Percentiles rank a stretch among this genome's conserved stretches.
Evolutionary conservation across 202 grass and related monocot species (phyloP).

Genomic region (Zizania palustris): DNA sequence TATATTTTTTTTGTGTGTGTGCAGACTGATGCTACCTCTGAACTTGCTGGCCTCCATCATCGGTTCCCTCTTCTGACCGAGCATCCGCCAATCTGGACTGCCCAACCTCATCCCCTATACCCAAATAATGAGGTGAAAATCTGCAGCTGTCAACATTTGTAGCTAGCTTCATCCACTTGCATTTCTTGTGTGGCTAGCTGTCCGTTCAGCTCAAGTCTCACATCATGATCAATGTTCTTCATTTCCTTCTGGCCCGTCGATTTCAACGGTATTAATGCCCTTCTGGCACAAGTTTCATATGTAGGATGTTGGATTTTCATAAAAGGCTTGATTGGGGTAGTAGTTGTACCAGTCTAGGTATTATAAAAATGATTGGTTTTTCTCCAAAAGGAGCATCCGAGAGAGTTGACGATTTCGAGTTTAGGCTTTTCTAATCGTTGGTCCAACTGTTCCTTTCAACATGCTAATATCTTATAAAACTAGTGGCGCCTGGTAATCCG

Average conservation of each 20-base stretch:
- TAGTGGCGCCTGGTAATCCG: background rate
- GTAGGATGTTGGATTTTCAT: slow-evolving; percentile 33
- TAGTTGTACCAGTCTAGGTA: slow-evolving; percentile 15
- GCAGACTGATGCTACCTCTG: slow-evolving; percentile 61
- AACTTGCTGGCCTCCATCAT: slow-evolving; percentile 41
- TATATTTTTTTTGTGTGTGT: slow-evolving; percentile 23
- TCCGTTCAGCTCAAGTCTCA: slow-evolving; percentile 31
- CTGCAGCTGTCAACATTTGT: slow-evolving; percentile 15
- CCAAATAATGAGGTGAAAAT: slow-evolving; percentile 56
- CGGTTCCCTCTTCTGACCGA: slow-evolving; percentile 40
- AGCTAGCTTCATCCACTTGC: slow-evolving; percentile 27
- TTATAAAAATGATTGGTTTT: slow-evolving; percentile 11
- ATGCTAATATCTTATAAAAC: slow-evolving; percentile 8
- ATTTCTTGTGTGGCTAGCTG: slow-evolving; percentile 15
- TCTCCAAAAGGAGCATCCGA: slow-evolving; percentile 32
- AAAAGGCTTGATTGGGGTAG: slow-evolving; percentile 35
- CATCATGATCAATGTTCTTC: background rate
- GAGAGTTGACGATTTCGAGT: slow-evolving; percentile 31
- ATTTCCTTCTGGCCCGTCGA: slow-evolving; percentile 37
- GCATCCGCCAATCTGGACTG: slow-evolving; percentile 60
- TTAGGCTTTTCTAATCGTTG: slow-evolving; percentile 10
- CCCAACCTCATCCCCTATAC: slow-evolving; percentile 56
- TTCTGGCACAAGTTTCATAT: slow-evolving; percentile 29
- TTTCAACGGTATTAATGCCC: slow-evolving; percentile 39
- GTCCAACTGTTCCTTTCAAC: slow-evolving; percentile 11